Evolutionary conservation across 2,329 filamentous ascomycete genomes (phyloP), one percentile per base, ranked within the genome.

Genomic region (Venturia pyrina): DNA sequence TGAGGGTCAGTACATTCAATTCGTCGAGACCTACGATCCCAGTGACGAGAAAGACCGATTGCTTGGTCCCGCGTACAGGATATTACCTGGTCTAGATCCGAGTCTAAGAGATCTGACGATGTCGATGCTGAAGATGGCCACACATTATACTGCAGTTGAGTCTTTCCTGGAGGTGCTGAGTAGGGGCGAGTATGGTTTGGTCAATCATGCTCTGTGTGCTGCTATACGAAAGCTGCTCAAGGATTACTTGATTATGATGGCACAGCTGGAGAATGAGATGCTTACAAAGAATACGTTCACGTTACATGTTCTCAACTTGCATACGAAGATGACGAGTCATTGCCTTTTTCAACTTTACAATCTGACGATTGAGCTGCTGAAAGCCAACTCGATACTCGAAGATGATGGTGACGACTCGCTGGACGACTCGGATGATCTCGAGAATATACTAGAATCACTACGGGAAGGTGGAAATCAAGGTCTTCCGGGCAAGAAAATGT

Each of bases 1-100:
- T 69, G 95, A 99, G 77, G 95, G 95, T n/a, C 92, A 96, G 75
- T 98, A 98, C 74, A 90, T 99, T 68, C 89, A 91, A 65, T 98
- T 91, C 74, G 85, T 84, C 67, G 89, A 91, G 70, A 84, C 85
- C 10, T 98, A 96, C 75, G 88, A 96, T 70, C 91, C 93, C 0
- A 80, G 83, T 3, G 87, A 91, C 63, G 95, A 99, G 78, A 91
- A 93, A 72, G 91, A 96, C 72, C 87, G 93, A 17, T 80, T 99
- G 62, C 84, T 88, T 6, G 95, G 95, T 0, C 95, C 95, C 1
- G 79, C 82, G 11, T 98, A 92, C 77, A 87, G 87, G 69, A 87
- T 97, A 68, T 79, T 90, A 7, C 84, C 89, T 0, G 93, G 93
- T 0, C 82, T 99, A 56, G 95, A 99, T 72, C 93, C 93, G 0